Percentiles rank a stretch among this genome's conserved stretches.
phyloP scores from a whole-genome alignment of 2,329 filamentous ascomycete genomes.

The Penicillium sp. region DNA sequence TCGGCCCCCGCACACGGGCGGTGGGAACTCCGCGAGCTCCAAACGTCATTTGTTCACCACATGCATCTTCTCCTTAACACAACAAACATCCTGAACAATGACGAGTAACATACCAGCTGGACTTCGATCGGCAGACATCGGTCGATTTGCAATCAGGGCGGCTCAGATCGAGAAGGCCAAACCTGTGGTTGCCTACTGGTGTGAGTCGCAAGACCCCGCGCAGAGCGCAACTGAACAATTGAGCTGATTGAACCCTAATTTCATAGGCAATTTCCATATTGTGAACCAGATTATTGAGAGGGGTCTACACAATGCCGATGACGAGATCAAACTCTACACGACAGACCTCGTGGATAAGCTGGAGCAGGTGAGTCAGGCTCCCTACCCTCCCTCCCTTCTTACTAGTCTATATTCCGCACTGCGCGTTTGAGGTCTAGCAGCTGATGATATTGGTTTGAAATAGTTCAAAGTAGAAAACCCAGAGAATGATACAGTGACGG shows the following conservation, averaged over 20 bases:
- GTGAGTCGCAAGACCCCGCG: slow-evolving; percentile 54
- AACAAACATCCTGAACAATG: slow-evolving; percentile 54
- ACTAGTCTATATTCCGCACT: neutral
- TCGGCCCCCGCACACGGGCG: slow-evolving; percentile 24
- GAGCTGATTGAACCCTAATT: slow-evolving; percentile 18
- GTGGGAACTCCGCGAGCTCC: slow-evolving; percentile 19
- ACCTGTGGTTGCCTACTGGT: slow-evolving; percentile 92
- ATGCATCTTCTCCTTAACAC: slow-evolving; percentile 3
- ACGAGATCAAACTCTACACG: slow-evolving; percentile 78
- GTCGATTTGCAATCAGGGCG: slow-evolving; percentile 79
- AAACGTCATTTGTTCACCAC: slow-evolving; percentile 26
- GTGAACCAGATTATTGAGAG: slow-evolving; percentile 86
- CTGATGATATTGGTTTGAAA: slow-evolving; percentile 10
- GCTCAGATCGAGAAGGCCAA: slow-evolving; percentile 80
- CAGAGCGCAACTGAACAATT: slow-evolving; percentile 4
- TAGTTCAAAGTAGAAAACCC: slow-evolving; percentile 71
- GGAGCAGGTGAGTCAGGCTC: slow-evolving; percentile 61
- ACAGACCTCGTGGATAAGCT: slow-evolving; percentile 85
- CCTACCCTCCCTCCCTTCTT: neutral
- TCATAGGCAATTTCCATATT: slow-evolving; percentile 80
- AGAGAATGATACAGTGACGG: slow-evolving; percentile 77
- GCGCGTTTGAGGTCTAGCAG: neutral
- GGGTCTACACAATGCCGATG: slow-evolving; percentile 73
- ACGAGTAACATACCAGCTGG: slow-evolving; percentile 67
- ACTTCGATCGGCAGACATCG: slow-evolving; percentile 78